Percentiles rank a stretch among this genome's conserved stretches.
Conservation (phyloP, 768 basidiomycete species). For the Galerina marginata region DNA sequence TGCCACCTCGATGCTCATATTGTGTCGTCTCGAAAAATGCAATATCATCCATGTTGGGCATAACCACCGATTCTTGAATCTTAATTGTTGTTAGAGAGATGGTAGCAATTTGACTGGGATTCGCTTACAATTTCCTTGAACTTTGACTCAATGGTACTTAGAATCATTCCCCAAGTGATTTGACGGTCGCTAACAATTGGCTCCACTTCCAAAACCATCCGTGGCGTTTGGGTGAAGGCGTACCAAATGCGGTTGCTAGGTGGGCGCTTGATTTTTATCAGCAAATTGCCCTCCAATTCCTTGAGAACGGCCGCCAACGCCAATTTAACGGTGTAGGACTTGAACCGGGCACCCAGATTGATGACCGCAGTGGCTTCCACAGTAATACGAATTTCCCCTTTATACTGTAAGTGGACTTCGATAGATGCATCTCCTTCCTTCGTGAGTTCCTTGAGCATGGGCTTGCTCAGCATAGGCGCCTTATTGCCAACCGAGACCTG, state of each 20-base stretch:
- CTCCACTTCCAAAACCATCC: constrained; percentile 88
- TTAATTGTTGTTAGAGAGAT: constrained; percentile 34
- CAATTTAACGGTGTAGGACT: constrained; percentile 88
- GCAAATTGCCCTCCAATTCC: constrained; percentile 89
- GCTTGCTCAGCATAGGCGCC: constrained; percentile 89
- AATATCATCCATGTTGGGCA: constrained; percentile 99
- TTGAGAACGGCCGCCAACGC: constrained; percentile 88
- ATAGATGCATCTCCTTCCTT: constrained; percentile 91
- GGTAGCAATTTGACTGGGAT: constrained; percentile 9
- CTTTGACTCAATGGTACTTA: constrained; percentile 87
- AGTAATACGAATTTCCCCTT: constrained; percentile 89
- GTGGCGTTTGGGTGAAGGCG: constrained; percentile 88
- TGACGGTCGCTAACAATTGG: constrained; percentile 95
- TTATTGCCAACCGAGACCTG: constrained; percentile 89
- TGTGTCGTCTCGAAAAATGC: constrained; percentile 85
- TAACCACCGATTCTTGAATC: constrained; percentile 93
- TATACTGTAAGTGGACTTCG: constrained; percentile 84
- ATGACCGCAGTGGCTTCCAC: constrained; percentile 90
- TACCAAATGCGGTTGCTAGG: constrained; percentile 97
- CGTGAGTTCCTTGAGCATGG: constrained; percentile 97
- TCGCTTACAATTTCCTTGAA: constrained; percentile 84
- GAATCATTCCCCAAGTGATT: constrained; percentile 92
- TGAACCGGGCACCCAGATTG: constrained; percentile 82
- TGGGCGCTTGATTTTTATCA: constrained; percentile 91
- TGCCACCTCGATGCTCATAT: constrained; percentile 79